These are phyloP conservation scores for Arctium minus DNA, from an alignment of 129 eudicot genomes.

Conservation along the genomic window DNA sequence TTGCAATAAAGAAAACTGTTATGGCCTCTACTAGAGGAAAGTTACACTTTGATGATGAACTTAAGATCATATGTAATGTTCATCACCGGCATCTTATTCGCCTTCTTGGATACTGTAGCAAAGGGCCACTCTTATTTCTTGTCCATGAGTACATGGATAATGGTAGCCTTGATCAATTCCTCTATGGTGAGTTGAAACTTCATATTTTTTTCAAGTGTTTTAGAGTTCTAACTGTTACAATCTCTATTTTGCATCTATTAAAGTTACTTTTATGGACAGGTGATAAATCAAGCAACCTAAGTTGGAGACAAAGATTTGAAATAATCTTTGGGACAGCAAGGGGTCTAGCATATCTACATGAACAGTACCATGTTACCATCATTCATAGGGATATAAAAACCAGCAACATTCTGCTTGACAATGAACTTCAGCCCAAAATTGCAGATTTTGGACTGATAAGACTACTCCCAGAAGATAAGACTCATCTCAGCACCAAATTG, in stretches of 20 bases:
- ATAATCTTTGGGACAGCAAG: slow-evolving; percentile 61
- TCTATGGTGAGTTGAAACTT: slow-evolving; percentile 42
- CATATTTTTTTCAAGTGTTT: not conserved
- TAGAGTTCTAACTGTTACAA: not conserved
- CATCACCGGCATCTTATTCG: slow-evolving; percentile 68
- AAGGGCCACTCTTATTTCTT: slow-evolving; percentile 56
- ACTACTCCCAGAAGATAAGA: slow-evolving; percentile 49
- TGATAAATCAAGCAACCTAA: slow-evolving; percentile 34
- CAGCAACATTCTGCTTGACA: slow-evolving; percentile 53
- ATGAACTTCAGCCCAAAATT: slow-evolving; percentile 52
- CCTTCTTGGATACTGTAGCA: slow-evolving; percentile 56
- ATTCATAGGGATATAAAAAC: slow-evolving; percentile 67
- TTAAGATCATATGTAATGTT: slow-evolving; percentile 61
- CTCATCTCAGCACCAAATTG: slow-evolving; percentile 54
- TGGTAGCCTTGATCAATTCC: slow-evolving; percentile 62
- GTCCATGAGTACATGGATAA: slow-evolving; percentile 68
- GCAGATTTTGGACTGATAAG: slow-evolving; percentile 60
- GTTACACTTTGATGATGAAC: slow-evolving; percentile 52
- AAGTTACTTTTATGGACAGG: slow-evolving; percentile 29
- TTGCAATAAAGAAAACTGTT: slow-evolving; percentile 52
- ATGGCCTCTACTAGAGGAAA: slow-evolving; percentile 42
- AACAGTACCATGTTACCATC: slow-evolving; percentile 57
- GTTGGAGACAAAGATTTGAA: slow-evolving; percentile 58
- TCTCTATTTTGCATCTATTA: not conserved
- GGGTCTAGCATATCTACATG: slow-evolving; percentile 72